These are phyloP conservation scores for Fusarium decemcellulare DNA, from an alignment of 2,329 filamentous ascomycete species.

Conservation along the genomic window DNA sequence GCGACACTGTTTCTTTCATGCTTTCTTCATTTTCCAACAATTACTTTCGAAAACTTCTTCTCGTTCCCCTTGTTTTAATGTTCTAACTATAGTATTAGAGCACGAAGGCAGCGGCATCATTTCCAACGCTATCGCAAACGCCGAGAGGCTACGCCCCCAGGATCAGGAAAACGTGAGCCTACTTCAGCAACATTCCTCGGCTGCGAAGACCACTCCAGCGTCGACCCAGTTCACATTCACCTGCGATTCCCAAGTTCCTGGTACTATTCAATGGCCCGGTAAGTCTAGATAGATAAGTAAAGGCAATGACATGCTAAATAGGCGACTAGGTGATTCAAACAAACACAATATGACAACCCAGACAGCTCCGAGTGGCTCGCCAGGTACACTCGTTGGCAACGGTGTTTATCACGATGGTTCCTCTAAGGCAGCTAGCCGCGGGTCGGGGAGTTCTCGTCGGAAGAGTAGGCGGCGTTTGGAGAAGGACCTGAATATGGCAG, in stretches of 20 bases:
- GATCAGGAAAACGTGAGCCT: constrained; percentile 86
- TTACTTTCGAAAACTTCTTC: neutral
- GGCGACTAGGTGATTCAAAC: constrained; percentile 41
- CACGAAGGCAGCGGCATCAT: constrained; percentile 82
- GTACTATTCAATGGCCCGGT: constrained; percentile 82
- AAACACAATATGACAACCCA: constrained; percentile 42
- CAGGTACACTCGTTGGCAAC: constrained; percentile 32
- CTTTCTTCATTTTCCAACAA: neutral
- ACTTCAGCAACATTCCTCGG: constrained; percentile 75
- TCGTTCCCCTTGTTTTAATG: neutral
- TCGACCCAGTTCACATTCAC: constrained; percentile 97
- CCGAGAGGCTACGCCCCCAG: constrained; percentile 76
- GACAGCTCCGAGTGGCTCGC: constrained; percentile 19
- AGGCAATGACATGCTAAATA: constrained; percentile 13
- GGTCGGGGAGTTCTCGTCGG: constrained; percentile 54
- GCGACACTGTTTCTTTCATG: neutral
- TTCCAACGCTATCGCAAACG: constrained; percentile 91
- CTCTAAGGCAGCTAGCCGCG: constrained; percentile 50
- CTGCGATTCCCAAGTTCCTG: constrained; percentile 90
- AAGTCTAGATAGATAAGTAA: constrained; percentile 35
- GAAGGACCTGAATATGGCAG: constrained; percentile 81
- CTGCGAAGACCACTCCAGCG: constrained; percentile 73
- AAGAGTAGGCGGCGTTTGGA: constrained; percentile 76
- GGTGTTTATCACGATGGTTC: constrained; percentile 52
- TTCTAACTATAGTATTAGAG: constrained; percentile 42